Evolutionary conservation across 1,139 yeast genomes (phyloP), one percentile per base, ranked within the genome.

Genomic region (Candida tetrigidarum): DNA sequence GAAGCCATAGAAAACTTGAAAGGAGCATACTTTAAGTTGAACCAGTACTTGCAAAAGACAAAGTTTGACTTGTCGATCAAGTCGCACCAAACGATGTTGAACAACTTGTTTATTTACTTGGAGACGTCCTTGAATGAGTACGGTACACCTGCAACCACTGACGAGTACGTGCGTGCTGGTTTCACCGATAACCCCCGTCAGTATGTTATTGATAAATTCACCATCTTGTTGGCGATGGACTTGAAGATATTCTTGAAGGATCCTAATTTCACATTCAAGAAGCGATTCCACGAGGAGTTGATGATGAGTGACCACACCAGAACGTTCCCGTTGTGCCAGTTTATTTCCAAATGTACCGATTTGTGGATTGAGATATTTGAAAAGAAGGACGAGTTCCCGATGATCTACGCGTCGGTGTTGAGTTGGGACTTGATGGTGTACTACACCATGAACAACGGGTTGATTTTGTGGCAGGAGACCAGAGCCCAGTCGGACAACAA

Each of bases 401-500:
- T 59, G 39, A 66, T 83, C 43, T 67, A 69, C 43, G 67, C 69
- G 15, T 67, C 76, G 16, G 69, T 81, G 41, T 75, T 81, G 52
- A 71, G 77, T 42, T 80, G 86, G 79, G 82, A 76, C 45, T 58
- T 78, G 30, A 64, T 84, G 63, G 83, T 81, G 50, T 80, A 78
- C 57, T 68, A 72, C 38, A 75, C 84, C 30, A 75, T 84, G 72
- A 67, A 74, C 43, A 78, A 79, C 52, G 76, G 84, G 53, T 69
- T 86, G 54, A 73, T 78, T 37, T 67, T 86, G 42, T 88, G 96
- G 96, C 81, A 78, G 51, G 81, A 77, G 43, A 81, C 95, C 1
- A 71, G 74, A 38, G 87, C 92, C 4, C 76, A 71, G 50, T 57
- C 69, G 48, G 68, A 64, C 33, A 63, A 62, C 40, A 53, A 60